Base-by-base conservation (phyloP, 495 filamentous ascomycete genomes). In the Paragyromitra xinjiangensis region DNA sequence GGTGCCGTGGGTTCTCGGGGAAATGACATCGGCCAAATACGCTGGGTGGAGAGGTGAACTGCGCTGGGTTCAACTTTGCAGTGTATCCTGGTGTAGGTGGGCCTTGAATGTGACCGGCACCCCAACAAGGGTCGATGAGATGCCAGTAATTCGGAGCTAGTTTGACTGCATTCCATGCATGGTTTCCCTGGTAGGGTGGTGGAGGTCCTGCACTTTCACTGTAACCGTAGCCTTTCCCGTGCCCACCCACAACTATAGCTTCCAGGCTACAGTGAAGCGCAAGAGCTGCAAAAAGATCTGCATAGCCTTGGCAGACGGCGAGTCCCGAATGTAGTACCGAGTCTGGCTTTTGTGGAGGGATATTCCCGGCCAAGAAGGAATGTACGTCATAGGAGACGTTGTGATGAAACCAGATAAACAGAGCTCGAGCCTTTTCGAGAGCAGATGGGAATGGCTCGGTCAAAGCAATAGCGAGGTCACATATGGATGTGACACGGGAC, bases 391-490 rank as follows among this genome's bases (percentile, higher is more conserved):
- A 99, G 58, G 85, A 85, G 73, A 99, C 89, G 80, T 98, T 98
- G 83, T 99, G 91, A 83, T 98, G 95, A 59, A 93, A 87, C 95
- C 94, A 99, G 7, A 93, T 92, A 83, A 99, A 99, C 71, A 99
- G 91, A 8, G 87, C 92, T 16, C 95, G 89, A 11, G 95, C 94
- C 84, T 97, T 97, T 83, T 98, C 95, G 2, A 94, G 97, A 0
- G 83, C 77, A 1, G 92, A 95, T 6, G 89, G 84, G 82, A 98
- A 98, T 1, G 93, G 93, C 7, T 86, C 83, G 62, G 93, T 95
- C 29, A 98, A 88, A 65, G 91, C 89, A 50, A 88, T 85, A 0
- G 94, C 93, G 14, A 99, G 88, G 86, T 91, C 91, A 16, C 84
- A 86, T 22, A 92, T 69, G 2, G 80, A 80, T 11, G 26, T 29